Percentiles rank a stretch among this genome's conserved stretches.
These are phyloP conservation scores for Parachaetomium inaequale DNA, from an alignment of 495 filamentous ascomycete genomes.

Conservation along the genomic window DNA sequence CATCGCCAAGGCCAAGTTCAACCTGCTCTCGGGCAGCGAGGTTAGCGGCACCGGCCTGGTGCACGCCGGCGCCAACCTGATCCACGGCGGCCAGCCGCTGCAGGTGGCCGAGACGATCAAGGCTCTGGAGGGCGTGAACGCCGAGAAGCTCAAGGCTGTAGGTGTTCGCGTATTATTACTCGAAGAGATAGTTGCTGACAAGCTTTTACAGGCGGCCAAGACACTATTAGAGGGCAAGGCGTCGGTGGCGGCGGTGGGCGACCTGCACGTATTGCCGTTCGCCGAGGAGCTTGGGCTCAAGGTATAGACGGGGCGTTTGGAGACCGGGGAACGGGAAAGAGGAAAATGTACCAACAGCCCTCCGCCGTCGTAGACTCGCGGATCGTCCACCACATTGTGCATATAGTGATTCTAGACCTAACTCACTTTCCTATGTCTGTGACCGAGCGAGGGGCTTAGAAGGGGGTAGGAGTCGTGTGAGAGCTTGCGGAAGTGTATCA, in stretches of 20 bases:
- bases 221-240: conserved; percentile 83
- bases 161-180: conserved; percentile 34
- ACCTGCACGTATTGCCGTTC: conserved; percentile 83
- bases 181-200: conserved; percentile 20
- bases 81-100: conserved; percentile 78
- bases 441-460: conserved; percentile 1
- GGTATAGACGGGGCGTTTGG: conserved; percentile 59
- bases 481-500: conserved; percentile 2
- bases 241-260: conserved; percentile 80
- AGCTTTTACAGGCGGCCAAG: conserved; percentile 66
- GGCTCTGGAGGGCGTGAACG: conserved; percentile 73
- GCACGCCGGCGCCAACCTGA: conserved; percentile 51
- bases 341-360: conserved; percentile 52
- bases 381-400: conserved; percentile 41
- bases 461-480: background rate
- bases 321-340: conserved; percentile 13
- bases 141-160: conserved; percentile 83
- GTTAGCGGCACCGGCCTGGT: conserved; percentile 66
- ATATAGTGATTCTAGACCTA: conserved; percentile 49
- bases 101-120: conserved; percentile 80
- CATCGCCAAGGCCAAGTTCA: conserved; percentile 87
- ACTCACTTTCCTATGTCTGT: conserved; percentile 25
- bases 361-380: conserved; percentile 35
- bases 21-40: conserved; percentile 80
- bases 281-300: conserved; percentile 91